phyloP scores from a whole-genome alignment of 2,329 filamentous ascomycete species.

The Calonectria pseudoreteaudii region DNA sequence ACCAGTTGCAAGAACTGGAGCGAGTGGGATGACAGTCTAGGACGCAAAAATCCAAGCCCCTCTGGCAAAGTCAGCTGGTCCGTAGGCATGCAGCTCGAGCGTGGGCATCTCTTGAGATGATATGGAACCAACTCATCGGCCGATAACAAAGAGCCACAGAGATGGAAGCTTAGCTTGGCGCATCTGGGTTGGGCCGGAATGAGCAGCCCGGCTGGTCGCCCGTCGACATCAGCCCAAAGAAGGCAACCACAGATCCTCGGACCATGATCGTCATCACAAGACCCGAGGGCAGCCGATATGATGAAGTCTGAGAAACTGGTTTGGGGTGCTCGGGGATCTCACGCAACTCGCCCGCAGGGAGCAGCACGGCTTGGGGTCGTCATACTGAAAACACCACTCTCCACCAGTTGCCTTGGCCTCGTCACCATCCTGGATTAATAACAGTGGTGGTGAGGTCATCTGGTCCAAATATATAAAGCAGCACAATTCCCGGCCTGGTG shows the following conservation, averaged over 20 bases:
- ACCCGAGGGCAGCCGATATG: conserved; percentile 34
- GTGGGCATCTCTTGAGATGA: conserved; percentile 15
- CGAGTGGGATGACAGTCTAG: not conserved
- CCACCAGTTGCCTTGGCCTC: conserved; percentile 2
- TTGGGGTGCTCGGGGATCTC: conserved; percentile 11
- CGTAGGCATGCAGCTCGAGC: not conserved
- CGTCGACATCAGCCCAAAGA: conserved; percentile 25
- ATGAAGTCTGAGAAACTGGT: conserved; percentile 17
- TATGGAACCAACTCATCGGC: conserved; percentile 27
- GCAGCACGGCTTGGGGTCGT: conserved; percentile 32
- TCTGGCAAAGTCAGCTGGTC: not conserved
- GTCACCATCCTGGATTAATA: conserved; percentile 12
- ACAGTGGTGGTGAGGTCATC: conserved; percentile 7
- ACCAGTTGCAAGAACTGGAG: not conserved
- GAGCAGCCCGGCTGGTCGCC: not conserved
- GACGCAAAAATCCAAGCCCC: not conserved
- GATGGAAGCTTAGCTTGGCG: conserved; percentile 20
- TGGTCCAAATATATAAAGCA: conserved; percentile 35
- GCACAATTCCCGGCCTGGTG: conserved; percentile 6
- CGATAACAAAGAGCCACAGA: conserved; percentile 14
- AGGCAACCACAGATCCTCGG: conserved; percentile 35
- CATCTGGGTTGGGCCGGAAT: conserved; percentile 28
- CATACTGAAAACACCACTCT: conserved; percentile 15
- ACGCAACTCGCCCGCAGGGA: conserved; percentile 9
- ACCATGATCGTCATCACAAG: conserved; percentile 34